Evolutionary conservation across 495 filamentous ascomycete genomes (phyloP).

Genomic region (Articulospora tetracladia): DNA sequence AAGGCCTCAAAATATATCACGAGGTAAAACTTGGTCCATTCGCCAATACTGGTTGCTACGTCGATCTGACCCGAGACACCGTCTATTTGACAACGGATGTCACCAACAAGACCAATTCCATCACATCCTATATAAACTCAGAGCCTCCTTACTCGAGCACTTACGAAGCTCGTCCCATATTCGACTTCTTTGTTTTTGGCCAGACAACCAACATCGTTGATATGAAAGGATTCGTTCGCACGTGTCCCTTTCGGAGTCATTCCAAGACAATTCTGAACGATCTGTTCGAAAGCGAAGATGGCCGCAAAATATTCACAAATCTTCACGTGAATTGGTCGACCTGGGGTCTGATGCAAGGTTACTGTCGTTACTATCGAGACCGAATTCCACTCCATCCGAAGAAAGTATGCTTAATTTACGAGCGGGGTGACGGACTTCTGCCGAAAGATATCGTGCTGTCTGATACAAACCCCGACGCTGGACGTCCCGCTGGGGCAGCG

Average conservation of each 20-base stretch:
- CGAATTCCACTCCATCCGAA: not conserved
- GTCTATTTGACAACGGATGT: slow-evolving; percentile 1
- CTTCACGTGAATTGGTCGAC: not conserved
- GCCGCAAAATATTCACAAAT: not conserved
- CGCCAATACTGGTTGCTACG: slow-evolving; percentile 3
- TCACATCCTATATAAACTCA: not conserved
- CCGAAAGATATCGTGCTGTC: not conserved
- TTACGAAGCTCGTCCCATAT: too few relatives aligned
- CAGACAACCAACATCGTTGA: too few relatives aligned
- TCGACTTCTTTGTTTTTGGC: too few relatives aligned
- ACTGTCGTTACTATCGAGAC: not conserved
- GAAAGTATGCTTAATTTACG: not conserved
- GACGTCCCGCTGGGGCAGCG: not conserved
- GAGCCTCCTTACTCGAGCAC: too few relatives aligned
- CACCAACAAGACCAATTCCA: not conserved
- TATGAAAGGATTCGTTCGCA: too few relatives aligned
- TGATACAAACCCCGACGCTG: too few relatives aligned
- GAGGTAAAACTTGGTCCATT: slow-evolving; percentile 1
- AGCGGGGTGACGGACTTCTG: not conserved
- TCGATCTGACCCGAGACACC: slow-evolving; percentile 3
- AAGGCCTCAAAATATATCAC: slow-evolving; percentile 9
- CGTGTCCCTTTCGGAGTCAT: not conserved
- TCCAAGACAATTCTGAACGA: not conserved
- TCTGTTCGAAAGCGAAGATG: not conserved
- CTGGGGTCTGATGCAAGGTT: not conserved